Evolutionary conservation across 1,284 basidiomycete genomes (phyloP), one percentile per base, ranked within the genome.

Genomic region (Boletus mariae): DNA sequence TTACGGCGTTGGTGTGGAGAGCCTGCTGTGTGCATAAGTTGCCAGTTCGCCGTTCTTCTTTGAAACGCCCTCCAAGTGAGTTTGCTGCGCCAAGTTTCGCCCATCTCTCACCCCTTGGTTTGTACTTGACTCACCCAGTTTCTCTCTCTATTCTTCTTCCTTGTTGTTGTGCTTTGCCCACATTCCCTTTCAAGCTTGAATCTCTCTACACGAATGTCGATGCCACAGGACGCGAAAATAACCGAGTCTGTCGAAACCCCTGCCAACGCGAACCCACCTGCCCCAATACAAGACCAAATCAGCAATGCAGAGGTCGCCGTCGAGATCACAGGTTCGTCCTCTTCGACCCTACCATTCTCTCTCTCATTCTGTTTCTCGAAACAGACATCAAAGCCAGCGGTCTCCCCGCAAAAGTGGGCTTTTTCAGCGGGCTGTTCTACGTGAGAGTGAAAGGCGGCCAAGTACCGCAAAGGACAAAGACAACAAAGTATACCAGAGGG

Each of bases 311-410:
- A 69, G 42, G 49, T 71, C 35, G 47, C 42, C 2, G 57, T 69
- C 45, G 66, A 67, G 50, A 69, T 67, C 51, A 67, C 67, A 53
- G 56, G 65, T 65, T 37, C 10, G 50, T 29, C 2, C 47, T 17
- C 28, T 44, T 11, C 5, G 4, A 5, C 42, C 15, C 42, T 6
- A n/a, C 28, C n/a, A 17, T 5, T 44, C 28, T 10, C 28, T 8
- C n/a, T 44, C 15, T 11, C 12, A 17, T 44, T 29, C 43, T 20
- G n/a, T 31, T 44, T 23, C 12, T 37, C 9, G 23, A 34, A 28
- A 41, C 43, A 67, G 65, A 59, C 55, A 67, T 67, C 58, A 71
- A 65, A 50, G 65, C 65, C 20, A 71, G 66, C 35, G 68, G 68
- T 42, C 58, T 67, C 12, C 65, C 65, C 26, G 57, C 67, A 17